Base-by-base conservation (phyloP, 1,284 basidiomycete genomes). In the Coniferiporia weirii region DNA sequence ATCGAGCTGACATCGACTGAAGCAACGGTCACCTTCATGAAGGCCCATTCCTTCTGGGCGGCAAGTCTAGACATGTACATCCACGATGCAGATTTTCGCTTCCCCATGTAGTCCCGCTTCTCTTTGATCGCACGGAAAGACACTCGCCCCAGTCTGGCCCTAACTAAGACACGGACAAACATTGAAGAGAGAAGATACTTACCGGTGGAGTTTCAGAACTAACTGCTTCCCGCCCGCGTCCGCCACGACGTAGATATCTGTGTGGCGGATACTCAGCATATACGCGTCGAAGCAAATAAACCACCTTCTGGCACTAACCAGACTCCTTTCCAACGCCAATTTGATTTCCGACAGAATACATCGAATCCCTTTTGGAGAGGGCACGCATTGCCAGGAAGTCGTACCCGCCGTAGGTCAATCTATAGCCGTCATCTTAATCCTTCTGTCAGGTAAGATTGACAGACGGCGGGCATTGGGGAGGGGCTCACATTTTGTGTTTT, bases 11-110 rank as follows among this genome's bases (percentile, higher is more conserved):
- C 27, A 43, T 43, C 12, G 13, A 36, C 17, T 13, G 49, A 22
- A 49, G 46, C 12, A 6, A 27, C 34, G 22, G 69, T 68, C 38
- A 92, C 94, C 81, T 97, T 97, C 94, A 99, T 97, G 72, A 98
- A 99, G 0, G 93, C 93, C 80, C 88, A 99, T 72, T 99, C 96
- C 71, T 98, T 98, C 75, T 96, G 89, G 4, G 96, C 96, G 9
- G 95, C 90, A 50, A 99, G 75, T 32, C 96, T 84, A 56, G 93
- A 96, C 93, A 99, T 95, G 75, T 98, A 99, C 95, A 99, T 98
- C 96, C 96, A 99, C 34, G 93, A 96, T 0, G 95, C 95, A 38
- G 90, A 93, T 74, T 94, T 94, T 43, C 96, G 83, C 72, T 96
- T 97, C 34, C 95, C 93, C 65, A 99, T 79, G 72, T 99, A 99